These are phyloP conservation scores for Saccharum hybrid DNA, from an alignment of 202 grass and related monocot species.

Conservation along the genomic window DNA sequence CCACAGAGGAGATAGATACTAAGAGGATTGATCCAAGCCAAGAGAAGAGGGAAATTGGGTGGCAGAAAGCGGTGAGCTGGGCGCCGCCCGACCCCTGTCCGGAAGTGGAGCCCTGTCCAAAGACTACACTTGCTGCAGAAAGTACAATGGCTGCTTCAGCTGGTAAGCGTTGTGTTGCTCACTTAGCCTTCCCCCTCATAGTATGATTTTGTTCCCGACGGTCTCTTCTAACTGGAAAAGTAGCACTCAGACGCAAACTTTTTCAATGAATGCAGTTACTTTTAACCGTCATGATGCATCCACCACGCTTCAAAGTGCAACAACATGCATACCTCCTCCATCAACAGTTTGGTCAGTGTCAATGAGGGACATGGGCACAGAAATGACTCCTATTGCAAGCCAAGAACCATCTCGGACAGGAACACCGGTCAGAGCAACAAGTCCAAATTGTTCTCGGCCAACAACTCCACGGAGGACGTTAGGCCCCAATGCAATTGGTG, in stretches of 20 bases:
- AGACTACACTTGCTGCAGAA: slow-evolving; percentile 53
- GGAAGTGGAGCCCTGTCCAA: slow-evolving; percentile 57
- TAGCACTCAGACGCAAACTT: neutral
- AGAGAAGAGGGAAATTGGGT: slow-evolving; percentile 82
- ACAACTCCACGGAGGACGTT: slow-evolving; percentile 68
- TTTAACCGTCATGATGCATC: slow-evolving; percentile 67
- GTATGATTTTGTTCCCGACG: neutral
- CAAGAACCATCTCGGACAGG: slow-evolving; percentile 93
- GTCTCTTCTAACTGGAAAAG: slow-evolving; percentile 20
- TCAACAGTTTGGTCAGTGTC: slow-evolving; percentile 87
- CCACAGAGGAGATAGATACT: slow-evolving; percentile 83
- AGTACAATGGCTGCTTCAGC: slow-evolving; percentile 60
- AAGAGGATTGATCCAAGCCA: slow-evolving; percentile 82
- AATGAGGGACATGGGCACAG: slow-evolving; percentile 98
- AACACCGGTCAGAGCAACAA: slow-evolving; percentile 82
- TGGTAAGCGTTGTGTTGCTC: slow-evolving; percentile 50
- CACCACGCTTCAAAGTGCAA: slow-evolving; percentile 56
- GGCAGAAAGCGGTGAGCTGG: slow-evolving; percentile 62
- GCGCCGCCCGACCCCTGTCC: slow-evolving; percentile 54
- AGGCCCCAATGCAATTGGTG: slow-evolving; percentile 38
- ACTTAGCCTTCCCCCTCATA: neutral
- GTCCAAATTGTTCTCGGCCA: slow-evolving; percentile 75
- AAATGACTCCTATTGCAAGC: slow-evolving; percentile 97
- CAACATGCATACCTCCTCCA: slow-evolving; percentile 64
- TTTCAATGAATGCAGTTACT: slow-evolving; percentile 63